phyloP scores from a whole-genome alignment of 2,329 filamentous ascomycete genomes.

The Ascochyta koolunga region DNA sequence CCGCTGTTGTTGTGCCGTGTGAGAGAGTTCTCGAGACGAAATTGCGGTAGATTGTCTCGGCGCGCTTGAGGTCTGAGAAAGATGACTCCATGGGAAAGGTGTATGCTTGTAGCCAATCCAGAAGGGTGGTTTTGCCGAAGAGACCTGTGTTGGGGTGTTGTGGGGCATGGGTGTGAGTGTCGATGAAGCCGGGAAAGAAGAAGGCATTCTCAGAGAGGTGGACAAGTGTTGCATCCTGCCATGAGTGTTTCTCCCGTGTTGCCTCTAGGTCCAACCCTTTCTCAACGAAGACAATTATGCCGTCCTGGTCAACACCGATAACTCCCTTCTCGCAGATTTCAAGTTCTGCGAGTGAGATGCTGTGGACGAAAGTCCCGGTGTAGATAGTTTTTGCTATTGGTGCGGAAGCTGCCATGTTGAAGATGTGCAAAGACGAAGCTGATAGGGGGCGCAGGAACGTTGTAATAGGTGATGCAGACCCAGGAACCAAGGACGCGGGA shows the following conservation, averaged over 20 bases:
- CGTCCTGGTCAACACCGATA: conserved; percentile 60
- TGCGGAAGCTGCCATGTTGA: conserved; percentile 39
- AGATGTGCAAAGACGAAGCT: background rate
- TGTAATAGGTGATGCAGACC: conserved; percentile 1
- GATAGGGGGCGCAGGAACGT: background rate
- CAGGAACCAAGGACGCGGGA: conserved; percentile 4
- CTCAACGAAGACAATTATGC: conserved; percentile 57
- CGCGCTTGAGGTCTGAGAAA: conserved; percentile 67
- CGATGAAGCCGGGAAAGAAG: conserved; percentile 86
- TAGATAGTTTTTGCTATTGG: conserved; percentile 55
- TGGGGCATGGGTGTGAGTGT: conserved; percentile 93
- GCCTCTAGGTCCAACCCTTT: conserved; percentile 38
- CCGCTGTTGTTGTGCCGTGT: conserved; percentile 89
- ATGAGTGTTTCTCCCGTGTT: conserved; percentile 36
- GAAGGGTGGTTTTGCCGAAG: conserved; percentile 89
- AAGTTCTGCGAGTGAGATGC: conserved; percentile 54
- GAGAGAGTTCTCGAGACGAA: conserved; percentile 81
- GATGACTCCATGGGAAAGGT: conserved; percentile 92
- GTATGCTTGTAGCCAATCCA: conserved; percentile 93
- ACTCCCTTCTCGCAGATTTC: conserved; percentile 56
- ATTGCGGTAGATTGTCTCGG: conserved; percentile 74
- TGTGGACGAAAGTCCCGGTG: conserved; percentile 67
- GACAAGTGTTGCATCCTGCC: conserved; percentile 51
- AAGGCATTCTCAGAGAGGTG: conserved; percentile 62
- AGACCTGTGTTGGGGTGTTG: conserved; percentile 95